Evolutionary conservation across 2,329 filamentous ascomycete species (phyloP).

Genomic region (Verticillium tricorpus): DNA sequence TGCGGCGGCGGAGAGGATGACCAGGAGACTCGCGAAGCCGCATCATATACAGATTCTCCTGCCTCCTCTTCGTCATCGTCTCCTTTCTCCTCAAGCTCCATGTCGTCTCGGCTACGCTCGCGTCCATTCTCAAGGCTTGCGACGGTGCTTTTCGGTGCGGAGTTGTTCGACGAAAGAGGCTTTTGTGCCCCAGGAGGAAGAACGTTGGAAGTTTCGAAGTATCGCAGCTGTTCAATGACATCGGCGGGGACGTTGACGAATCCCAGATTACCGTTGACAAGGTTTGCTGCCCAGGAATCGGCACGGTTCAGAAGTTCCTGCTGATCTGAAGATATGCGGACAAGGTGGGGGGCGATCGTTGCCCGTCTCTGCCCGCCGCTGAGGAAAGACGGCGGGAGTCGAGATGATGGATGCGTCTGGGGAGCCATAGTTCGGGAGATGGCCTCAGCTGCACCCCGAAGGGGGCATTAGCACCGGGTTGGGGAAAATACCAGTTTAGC

Average conservation of each 20-base stretch:
- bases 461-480: not conserved
- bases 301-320: slow-evolving; percentile 25
- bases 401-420: not conserved
- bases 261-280: slow-evolving; percentile 18
- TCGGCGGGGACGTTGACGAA: slow-evolving; percentile 27
- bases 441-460: not conserved
- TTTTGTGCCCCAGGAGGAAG: slow-evolving; percentile 11
- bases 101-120: not conserved
- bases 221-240: slow-evolving; percentile 26
- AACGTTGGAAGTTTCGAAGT: slow-evolving; percentile 10
- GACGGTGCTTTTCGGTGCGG: not conserved
- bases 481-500: not conserved
- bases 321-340: slow-evolving; percentile 34
- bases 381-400: not conserved
- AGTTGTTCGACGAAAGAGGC: not conserved
- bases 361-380: not conserved
- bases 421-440: not conserved
- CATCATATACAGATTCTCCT: slow-evolving; percentile 4
- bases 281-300: slow-evolving; percentile 30
- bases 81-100: not conserved
- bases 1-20: slow-evolving; percentile 11
- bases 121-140: not conserved
- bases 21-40: slow-evolving; percentile 13
- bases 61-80: not conserved
- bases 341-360: slow-evolving; percentile 18